Conservation (phyloP, 2,329 filamentous ascomycete species). For the Eurotiales sp. region DNA sequence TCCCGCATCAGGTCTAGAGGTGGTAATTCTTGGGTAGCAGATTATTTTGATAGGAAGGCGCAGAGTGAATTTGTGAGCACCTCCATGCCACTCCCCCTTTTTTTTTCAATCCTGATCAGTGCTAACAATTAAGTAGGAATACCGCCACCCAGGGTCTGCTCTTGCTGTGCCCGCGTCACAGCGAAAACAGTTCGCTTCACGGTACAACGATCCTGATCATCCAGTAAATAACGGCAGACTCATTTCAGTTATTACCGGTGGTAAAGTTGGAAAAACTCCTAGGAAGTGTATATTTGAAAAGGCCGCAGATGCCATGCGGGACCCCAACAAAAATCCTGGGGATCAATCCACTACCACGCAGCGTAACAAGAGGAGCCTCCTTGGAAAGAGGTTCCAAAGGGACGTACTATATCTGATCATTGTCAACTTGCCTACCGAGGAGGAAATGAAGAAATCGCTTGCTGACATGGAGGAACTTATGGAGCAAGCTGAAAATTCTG, state of each 20-base stretch:
- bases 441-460: conserved; percentile 32
- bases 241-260: neutral
- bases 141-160: neutral
- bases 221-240: neutral
- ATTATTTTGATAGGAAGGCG: conserved; percentile 1
- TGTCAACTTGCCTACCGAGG: conserved; percentile 47
- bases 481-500: neutral
- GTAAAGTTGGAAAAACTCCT: neutral
- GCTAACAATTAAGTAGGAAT: neutral
- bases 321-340: too few relatives aligned
- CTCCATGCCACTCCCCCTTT: neutral
- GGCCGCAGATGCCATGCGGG: neutral
- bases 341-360: neutral
- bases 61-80: neutral
- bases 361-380: neutral
- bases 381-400: conserved; percentile 20
- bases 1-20: neutral
- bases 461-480: neutral
- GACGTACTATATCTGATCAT: conserved; percentile 51
- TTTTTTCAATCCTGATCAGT: neutral
- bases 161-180: neutral
- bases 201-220: conserved; percentile 3
- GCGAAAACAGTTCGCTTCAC: neutral
- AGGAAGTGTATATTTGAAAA: neutral
- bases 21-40: neutral